phyloP scores from a whole-genome alignment of 1,284 basidiomycete species.

The Apiotrichum sp. region DNA sequence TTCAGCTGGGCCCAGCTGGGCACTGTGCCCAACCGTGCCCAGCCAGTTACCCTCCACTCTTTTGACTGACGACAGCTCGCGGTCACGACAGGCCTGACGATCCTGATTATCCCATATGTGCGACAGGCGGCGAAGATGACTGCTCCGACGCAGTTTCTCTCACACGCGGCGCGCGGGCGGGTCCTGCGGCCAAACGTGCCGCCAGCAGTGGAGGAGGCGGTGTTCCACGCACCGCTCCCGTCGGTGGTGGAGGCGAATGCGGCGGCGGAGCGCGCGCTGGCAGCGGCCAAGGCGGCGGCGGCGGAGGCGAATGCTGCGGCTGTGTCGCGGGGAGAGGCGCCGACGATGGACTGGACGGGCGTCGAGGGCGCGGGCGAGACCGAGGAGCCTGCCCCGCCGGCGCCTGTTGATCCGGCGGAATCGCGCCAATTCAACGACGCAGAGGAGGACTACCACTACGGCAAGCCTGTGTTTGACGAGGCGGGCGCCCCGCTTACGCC shows the following conservation, averaged over 20 bases:
- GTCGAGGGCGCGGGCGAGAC: not conserved
- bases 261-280: not conserved
- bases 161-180: conserved; percentile 14
- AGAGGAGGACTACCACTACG: conserved; percentile 28
- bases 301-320: not conserved
- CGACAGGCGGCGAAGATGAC: conserved; percentile 28
- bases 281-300: not conserved
- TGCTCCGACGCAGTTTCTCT: conserved; percentile 24
- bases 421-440: conserved; percentile 25
- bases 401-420: not conserved
- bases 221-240: conserved; percentile 1
- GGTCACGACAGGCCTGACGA: conserved; percentile 32
- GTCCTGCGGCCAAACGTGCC: conserved; percentile 2
- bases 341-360: not conserved
- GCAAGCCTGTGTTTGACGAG: conserved; percentile 12
- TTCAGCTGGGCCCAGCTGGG: conserved; percentile 11
- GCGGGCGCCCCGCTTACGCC: conserved; percentile 13
- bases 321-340: not conserved
- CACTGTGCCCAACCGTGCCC: too few species aligned
- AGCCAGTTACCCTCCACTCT: not conserved
- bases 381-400: not conserved
- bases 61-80: conserved; percentile 23
- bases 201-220: not conserved
- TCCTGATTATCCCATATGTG: conserved; percentile 32
- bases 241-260: not conserved